Percentiles rank a stretch among this genome's conserved stretches.
Conservation (phyloP, 257 asterid species). For the Fraxinus pennsylvanica region DNA sequence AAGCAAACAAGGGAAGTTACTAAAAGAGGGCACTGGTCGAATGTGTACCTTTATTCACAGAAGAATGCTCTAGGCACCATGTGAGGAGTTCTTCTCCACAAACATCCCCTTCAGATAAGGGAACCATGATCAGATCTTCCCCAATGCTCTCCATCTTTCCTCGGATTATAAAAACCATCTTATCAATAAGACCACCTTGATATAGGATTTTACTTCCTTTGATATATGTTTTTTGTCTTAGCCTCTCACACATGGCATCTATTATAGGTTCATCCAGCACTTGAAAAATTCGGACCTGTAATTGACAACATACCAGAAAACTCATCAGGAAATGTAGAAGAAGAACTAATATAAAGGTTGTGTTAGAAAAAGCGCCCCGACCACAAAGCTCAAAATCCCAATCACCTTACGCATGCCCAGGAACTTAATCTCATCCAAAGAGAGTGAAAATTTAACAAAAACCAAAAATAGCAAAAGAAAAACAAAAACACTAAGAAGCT, state of each 20-base stretch:
- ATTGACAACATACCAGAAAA: slow-evolving; percentile 4
- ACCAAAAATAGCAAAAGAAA: background rate
- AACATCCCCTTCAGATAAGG: slow-evolving; percentile 74
- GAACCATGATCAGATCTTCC: slow-evolving; percentile 57
- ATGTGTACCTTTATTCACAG: slow-evolving; percentile 62
- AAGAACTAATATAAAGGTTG: background rate
- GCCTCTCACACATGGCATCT: slow-evolving; percentile 87
- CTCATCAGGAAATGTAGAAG: background rate
- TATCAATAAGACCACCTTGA: slow-evolving; percentile 74
- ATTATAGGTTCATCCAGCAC: slow-evolving; percentile 76
- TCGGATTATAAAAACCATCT: slow-evolving; percentile 86
- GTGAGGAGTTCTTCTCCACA: slow-evolving; percentile 97
- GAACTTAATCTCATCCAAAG: background rate
- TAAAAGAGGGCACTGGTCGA: background rate
- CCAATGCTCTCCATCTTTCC: slow-evolving; percentile 76
- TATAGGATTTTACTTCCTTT: slow-evolving; percentile 65
- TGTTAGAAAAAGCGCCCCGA: background rate
- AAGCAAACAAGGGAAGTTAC: background rate
- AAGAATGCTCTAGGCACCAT: slow-evolving; percentile 97
- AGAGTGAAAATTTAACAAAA: background rate
- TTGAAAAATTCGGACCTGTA: slow-evolving; percentile 78
- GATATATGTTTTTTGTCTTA: slow-evolving; percentile 79
- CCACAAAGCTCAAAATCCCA: background rate
- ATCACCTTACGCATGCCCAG: background rate
- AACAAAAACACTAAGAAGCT: background rate